Conservation (phyloP, 345 rosid genomes). For the Lepidium sativum region DNA sequence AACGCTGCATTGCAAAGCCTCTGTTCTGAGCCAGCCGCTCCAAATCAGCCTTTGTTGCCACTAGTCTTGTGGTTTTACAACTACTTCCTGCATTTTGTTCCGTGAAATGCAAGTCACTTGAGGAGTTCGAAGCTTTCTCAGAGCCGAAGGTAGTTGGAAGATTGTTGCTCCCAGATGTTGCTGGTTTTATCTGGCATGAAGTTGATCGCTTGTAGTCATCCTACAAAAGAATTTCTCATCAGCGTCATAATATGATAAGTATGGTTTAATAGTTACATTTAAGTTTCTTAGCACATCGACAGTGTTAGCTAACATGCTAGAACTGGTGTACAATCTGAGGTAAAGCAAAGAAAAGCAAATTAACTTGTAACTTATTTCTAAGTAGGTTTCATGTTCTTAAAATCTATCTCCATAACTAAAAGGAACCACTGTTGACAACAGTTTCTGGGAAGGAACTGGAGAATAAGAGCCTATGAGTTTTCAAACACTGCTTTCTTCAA, state of each 20-base stretch:
- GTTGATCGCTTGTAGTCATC: conserved; percentile 34
- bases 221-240: conserved; percentile 32
- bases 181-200: conserved; percentile 34
- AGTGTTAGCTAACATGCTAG: background rate
- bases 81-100: conserved; percentile 31
- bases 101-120: conserved; percentile 33
- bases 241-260: background rate
- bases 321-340: background rate
- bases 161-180: conserved; percentile 52
- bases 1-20: conserved; percentile 84
- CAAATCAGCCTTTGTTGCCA: conserved; percentile 46
- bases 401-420: background rate
- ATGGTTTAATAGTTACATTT: background rate
- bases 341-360: background rate
- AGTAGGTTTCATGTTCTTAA: background rate
- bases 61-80: conserved; percentile 30
- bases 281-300: background rate
- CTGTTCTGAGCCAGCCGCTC: conserved; percentile 61
- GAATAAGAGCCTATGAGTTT: background rate
- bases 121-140: conserved; percentile 25
- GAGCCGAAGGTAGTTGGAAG: conserved; percentile 33
- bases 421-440: background rate
- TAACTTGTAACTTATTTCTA: background rate
- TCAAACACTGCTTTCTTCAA: background rate
- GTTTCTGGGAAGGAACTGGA: background rate